Evolutionary conservation across 208 protist species (phyloP).

Genomic region (Spongospora subterranea): DNA sequence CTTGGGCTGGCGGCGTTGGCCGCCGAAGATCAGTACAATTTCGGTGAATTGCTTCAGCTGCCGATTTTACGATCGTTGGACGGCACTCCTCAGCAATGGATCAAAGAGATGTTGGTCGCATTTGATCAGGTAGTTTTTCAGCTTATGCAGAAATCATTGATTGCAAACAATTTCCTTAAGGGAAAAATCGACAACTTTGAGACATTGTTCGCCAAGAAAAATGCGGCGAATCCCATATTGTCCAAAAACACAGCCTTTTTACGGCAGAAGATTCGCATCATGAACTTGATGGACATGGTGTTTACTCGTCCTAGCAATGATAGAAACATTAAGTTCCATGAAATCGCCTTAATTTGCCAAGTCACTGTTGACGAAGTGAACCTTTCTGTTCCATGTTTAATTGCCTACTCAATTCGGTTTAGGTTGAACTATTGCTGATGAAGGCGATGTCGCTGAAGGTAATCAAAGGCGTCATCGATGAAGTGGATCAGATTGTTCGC

Average conservation of each 20-base stretch:
- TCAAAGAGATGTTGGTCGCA: slow-evolving; percentile 17
- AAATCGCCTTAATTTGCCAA: slow-evolving; percentile 24
- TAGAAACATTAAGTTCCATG: not conserved
- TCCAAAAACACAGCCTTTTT: slow-evolving; percentile 18
- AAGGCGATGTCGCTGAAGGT: slow-evolving; percentile 40
- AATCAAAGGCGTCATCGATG: slow-evolving; percentile 35
- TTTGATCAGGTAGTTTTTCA: slow-evolving; percentile 28
- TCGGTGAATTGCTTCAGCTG: slow-evolving; percentile 40
- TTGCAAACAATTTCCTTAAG: slow-evolving; percentile 17
- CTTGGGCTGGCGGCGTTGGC: slow-evolving; percentile 20
- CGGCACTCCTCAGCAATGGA: slow-evolving; percentile 12
- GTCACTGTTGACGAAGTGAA: slow-evolving; percentile 17
- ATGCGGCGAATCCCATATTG: not conserved
- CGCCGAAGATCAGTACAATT: slow-evolving; percentile 48
- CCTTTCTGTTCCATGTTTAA: too few species aligned
- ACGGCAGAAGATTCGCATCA: slow-evolving; percentile 52
- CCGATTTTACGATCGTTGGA: not conserved
- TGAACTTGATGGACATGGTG: slow-evolving; percentile 55
- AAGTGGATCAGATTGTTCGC: slow-evolving; percentile 48
- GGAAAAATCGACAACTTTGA: slow-evolving; percentile 25
- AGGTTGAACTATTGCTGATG: slow-evolving; percentile 55
- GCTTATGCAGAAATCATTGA: not conserved
- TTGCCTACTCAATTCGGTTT: too few species aligned
- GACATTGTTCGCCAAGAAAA: not conserved
- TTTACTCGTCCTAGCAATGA: slow-evolving; percentile 36